phyloP scores from a whole-genome alignment of 2,329 filamentous ascomycete genomes.

The Cytospora schulzeri region DNA sequence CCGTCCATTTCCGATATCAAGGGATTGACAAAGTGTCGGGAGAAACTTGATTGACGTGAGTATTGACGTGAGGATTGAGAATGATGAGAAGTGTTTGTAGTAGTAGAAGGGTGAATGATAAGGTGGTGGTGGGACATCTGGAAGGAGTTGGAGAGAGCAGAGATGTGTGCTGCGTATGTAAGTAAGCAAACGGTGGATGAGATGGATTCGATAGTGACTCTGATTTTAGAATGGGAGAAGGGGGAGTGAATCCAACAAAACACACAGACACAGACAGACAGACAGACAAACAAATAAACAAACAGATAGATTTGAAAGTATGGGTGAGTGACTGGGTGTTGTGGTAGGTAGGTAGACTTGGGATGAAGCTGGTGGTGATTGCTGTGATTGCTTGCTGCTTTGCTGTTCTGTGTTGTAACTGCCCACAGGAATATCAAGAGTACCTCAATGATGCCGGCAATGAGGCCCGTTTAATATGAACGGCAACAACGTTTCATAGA shows the following conservation, averaged over 20 bases:
- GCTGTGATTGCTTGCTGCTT: not conserved
- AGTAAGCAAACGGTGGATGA: not conserved
- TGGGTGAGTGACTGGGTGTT: too few relatives aligned
- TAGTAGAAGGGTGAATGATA: constrained; percentile 17
- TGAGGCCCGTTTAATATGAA: not conserved
- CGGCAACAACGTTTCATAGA: not conserved
- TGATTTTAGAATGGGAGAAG: not conserved
- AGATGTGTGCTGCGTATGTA: not conserved
- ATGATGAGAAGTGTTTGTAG: constrained; percentile 20
- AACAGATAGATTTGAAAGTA: too few relatives aligned
- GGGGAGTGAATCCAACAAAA: not conserved
- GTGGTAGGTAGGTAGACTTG: too few relatives aligned
- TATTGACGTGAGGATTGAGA: not conserved
- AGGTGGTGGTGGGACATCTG: constrained; percentile 23
- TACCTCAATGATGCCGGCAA: not conserved
- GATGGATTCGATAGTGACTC: not conserved
- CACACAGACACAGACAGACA: too few relatives aligned
- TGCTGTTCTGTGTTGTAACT: not conserved
- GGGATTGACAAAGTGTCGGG: constrained; percentile 7
- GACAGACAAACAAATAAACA: too few relatives aligned
- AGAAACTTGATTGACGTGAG: not conserved
- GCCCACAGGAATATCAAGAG: not conserved
- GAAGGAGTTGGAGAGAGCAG: not conserved
- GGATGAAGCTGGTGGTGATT: too few relatives aligned
- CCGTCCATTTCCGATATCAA: constrained; percentile 15